phyloP scores from a whole-genome alignment of 2,329 filamentous ascomycete genomes.

The Mycocentrospora acerina region DNA sequence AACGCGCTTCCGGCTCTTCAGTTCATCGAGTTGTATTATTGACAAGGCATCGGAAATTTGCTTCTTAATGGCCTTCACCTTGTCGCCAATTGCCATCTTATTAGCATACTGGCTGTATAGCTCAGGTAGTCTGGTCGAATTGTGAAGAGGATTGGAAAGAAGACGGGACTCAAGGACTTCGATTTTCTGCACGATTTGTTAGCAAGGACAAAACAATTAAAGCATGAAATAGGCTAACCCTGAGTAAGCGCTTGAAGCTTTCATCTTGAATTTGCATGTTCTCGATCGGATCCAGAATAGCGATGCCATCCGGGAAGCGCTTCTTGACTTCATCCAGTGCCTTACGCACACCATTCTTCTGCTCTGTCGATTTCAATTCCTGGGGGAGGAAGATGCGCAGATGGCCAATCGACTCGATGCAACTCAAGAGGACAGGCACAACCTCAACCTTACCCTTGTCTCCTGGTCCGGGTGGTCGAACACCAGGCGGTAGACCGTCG shows the following conservation, averaged over 20 bases:
- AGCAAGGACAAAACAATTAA: slow-evolving; percentile 1
- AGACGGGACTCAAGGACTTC: slow-evolving; percentile 92
- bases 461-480: slow-evolving; percentile 61
- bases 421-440: slow-evolving; percentile 82
- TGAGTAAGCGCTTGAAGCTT: slow-evolving; percentile 84
- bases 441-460: slow-evolving; percentile 74
- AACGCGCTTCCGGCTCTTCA: slow-evolving; percentile 94
- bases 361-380: slow-evolving; percentile 68
- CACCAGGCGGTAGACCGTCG: slow-evolving; percentile 64
- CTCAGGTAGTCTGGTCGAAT: slow-evolving; percentile 78
- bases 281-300: slow-evolving; percentile 87
- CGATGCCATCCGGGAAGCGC: slow-evolving; percentile 89
- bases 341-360: slow-evolving; percentile 68
- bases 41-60: slow-evolving; percentile 81
- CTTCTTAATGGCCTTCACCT: slow-evolving; percentile 88
- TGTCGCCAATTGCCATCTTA: slow-evolving; percentile 73
- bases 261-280: slow-evolving; percentile 95
- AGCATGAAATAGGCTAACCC: slow-evolving; percentile 46
- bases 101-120: slow-evolving; percentile 84
- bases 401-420: slow-evolving; percentile 81
- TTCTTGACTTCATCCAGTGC: slow-evolving; percentile 75
- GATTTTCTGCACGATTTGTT: slow-evolving; percentile 67
- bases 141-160: slow-evolving; percentile 85
- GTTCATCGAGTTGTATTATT: slow-evolving; percentile 89
- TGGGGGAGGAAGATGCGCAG: slow-evolving; percentile 80